Evolutionary conservation across 306 rosid species (phyloP).

Genomic region (Medicago arabica): DNA sequence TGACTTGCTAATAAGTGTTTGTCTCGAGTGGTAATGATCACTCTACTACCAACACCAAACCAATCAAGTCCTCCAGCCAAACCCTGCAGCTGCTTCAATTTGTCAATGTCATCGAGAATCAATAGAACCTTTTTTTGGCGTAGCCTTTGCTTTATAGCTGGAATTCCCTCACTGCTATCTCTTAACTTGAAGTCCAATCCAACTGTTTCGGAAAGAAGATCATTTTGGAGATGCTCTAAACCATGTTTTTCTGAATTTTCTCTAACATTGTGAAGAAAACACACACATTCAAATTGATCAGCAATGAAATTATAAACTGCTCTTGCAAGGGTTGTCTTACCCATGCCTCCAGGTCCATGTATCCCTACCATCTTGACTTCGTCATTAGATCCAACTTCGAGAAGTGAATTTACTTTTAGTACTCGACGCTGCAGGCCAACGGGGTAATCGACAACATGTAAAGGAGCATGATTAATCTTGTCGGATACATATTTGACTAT

Average conservation of each 20-base stretch:
- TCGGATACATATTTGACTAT: constrained; percentile 13
- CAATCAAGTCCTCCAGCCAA: constrained; percentile 21
- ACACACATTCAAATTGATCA: constrained; percentile 28
- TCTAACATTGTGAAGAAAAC: constrained; percentile 37
- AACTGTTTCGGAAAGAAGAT: constrained; percentile 5
- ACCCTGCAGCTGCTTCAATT: constrained; percentile 1
- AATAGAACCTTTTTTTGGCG: constrained; percentile 18
- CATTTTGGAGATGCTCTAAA: constrained; percentile 28
- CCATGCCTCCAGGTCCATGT: not conserved
- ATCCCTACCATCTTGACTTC: too few relatives aligned
- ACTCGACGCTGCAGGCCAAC: constrained; percentile 36
- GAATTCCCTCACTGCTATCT: constrained; percentile 21
- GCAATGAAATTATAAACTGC: constrained; percentile 32
- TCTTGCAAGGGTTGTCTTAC: constrained; percentile 39
- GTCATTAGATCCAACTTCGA: not conserved
- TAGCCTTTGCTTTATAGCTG: constrained; percentile 33
- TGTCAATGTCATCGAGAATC: constrained; percentile 40
- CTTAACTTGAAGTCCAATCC: constrained; percentile 11
- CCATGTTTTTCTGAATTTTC: constrained; percentile 25
- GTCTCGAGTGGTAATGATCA: constrained; percentile 44
- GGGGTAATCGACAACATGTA: constrained; percentile 28
- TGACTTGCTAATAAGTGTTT: constrained; percentile 10
- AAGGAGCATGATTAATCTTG: not conserved
- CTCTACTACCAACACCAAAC: constrained; percentile 42
- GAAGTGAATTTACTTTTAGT: not conserved